These are phyloP conservation scores for Colletotrichum endophyticum DNA, from an alignment of 2,329 filamentous ascomycete species.

Conservation along the genomic window DNA sequence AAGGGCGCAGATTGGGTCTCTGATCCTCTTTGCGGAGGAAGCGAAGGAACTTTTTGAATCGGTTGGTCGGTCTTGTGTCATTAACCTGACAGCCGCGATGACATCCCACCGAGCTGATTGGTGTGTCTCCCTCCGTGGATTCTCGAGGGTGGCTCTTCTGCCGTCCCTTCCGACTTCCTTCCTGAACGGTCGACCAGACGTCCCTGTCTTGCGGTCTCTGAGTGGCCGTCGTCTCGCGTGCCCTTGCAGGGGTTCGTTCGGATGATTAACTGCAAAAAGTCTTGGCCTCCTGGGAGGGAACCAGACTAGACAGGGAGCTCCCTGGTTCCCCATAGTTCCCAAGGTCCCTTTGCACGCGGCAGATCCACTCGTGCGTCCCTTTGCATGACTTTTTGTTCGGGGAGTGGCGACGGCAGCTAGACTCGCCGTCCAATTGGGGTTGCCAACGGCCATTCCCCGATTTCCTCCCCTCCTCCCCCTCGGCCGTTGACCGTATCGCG, in stretches of 20 bases:
- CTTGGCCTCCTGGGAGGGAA: background rate
- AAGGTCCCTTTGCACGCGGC: constrained; percentile 17
- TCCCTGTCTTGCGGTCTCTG: background rate
- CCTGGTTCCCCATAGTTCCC: background rate
- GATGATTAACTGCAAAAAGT: background rate
- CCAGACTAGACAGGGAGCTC: constrained; percentile 2
- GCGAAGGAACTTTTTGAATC: constrained; percentile 11
- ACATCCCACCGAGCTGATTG: background rate
- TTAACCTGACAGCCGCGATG: background rate
- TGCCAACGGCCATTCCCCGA: background rate
- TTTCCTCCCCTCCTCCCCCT: background rate
- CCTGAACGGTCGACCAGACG: background rate
- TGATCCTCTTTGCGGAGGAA: background rate
- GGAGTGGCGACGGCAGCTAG: background rate
- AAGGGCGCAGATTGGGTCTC: background rate
- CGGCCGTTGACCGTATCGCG: background rate
- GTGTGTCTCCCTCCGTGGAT: background rate
- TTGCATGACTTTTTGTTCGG: constrained; percentile 5
- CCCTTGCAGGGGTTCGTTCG: background rate
- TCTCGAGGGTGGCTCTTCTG: background rate
- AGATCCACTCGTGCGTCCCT: background rate
- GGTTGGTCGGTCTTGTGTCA: constrained; percentile 2
- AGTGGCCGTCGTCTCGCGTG: background rate
- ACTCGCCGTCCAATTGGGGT: background rate
- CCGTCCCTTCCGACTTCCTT: constrained; percentile 11